Evolutionary conservation across 371 early-diverging fungal species (phyloP).

Genomic region (Capillidium heterosporum): DNA sequence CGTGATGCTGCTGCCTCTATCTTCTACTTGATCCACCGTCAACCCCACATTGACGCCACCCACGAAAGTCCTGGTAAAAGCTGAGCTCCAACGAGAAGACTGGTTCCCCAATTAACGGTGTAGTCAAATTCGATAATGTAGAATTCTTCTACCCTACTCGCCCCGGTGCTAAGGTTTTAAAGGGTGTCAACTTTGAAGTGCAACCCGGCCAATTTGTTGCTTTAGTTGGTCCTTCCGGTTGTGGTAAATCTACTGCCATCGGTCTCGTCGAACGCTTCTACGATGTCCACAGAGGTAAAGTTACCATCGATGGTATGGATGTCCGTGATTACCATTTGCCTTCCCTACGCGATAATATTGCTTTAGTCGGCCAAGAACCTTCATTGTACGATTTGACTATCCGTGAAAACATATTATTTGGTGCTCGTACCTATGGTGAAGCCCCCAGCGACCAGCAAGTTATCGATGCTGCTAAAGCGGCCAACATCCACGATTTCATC

Average conservation of each 20-base stretch:
- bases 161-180: slow-evolving; percentile 50
- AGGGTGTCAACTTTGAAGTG: slow-evolving; percentile 51
- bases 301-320: slow-evolving; percentile 43
- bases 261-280: slow-evolving; percentile 76
- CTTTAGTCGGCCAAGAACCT: slow-evolving; percentile 74
- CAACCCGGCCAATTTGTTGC: slow-evolving; percentile 65
- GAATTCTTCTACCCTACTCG: slow-evolving; percentile 71
- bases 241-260: slow-evolving; percentile 73
- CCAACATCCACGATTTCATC: slow-evolving; percentile 70
- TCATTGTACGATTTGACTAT: slow-evolving; percentile 58
- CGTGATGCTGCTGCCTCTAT: slow-evolving; percentile 61
- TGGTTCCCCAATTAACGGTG: slow-evolving; percentile 20
- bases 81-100: slow-evolving; percentile 32
- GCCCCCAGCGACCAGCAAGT: slow-evolving; percentile 28
- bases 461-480: slow-evolving; percentile 31
- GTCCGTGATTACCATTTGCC: slow-evolving; percentile 32
- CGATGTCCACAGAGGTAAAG: slow-evolving; percentile 40
- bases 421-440: slow-evolving; percentile 13
- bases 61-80: slow-evolving; percentile 25
- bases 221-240: slow-evolving; percentile 70
- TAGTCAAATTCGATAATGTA: slow-evolving; percentile 30
- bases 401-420: slow-evolving; percentile 60
- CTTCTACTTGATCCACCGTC: slow-evolving; percentile 62
- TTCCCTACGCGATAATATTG: slow-evolving; percentile 43
- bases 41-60: slow-evolving; percentile 28